These are phyloP conservation scores for Cercospora beticola DNA, from an alignment of 2,329 filamentous ascomycete species.

Conservation along the genomic window DNA sequence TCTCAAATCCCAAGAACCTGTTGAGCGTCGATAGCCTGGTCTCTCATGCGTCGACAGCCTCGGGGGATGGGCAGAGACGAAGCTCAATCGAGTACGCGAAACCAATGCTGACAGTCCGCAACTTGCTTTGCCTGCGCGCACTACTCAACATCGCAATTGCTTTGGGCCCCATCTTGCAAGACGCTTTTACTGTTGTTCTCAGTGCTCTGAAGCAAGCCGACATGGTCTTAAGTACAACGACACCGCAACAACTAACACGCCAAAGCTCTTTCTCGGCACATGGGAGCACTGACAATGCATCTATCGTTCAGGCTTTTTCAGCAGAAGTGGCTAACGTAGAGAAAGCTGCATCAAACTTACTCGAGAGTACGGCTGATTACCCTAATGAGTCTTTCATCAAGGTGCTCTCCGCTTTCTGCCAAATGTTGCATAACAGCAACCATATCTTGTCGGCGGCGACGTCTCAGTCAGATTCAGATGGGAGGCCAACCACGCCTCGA, in stretches of 20 bases:
- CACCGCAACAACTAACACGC: conserved; percentile 31
- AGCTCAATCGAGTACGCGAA: conserved; percentile 54
- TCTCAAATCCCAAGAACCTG: conserved; percentile 69
- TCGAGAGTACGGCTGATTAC: conserved; percentile 91
- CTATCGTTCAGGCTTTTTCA: conserved; percentile 51
- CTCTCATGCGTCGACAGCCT: conserved; percentile 54
- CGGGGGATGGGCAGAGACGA: conserved; percentile 57
- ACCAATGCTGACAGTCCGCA: conserved; percentile 75
- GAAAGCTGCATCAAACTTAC: conserved; percentile 76
- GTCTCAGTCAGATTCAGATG: conserved; percentile 8
- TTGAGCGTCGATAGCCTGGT: conserved; percentile 72
- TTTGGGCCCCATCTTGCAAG: conserved; percentile 79
- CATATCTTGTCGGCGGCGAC: conserved; percentile 14
- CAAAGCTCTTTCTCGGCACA: conserved; percentile 23
- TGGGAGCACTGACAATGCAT: conserved; percentile 29
- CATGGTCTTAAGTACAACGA: conserved; percentile 65
- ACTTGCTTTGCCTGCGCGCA: conserved; percentile 84
- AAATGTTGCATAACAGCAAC: conserved; percentile 55
- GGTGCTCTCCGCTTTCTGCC: conserved; percentile 73
- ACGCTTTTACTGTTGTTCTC: conserved; percentile 86
- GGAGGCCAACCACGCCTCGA: conserved; percentile 16
- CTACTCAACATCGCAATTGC: conserved; percentile 95
- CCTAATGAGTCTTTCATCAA: conserved; percentile 77
- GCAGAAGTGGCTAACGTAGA: conserved; percentile 86
- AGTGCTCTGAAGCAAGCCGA: conserved; percentile 93